Conservation (phyloP, 208 protist species). For the Acanthamoeba divionensis region DNA sequence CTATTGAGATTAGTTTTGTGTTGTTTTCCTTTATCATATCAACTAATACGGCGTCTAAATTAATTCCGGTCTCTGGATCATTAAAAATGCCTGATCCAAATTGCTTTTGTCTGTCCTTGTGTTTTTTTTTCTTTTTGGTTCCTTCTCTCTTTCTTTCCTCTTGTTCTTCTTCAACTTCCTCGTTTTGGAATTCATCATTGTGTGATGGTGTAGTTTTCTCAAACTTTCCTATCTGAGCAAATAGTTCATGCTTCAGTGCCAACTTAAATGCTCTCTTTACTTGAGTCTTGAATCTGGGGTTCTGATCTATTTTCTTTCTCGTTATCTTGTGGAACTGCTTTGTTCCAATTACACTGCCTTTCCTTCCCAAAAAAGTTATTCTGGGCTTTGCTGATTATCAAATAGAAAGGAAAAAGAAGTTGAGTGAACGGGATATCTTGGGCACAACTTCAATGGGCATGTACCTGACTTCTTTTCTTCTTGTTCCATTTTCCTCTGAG, state of each 20-base stretch:
- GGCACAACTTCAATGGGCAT: too few relatives aligned
- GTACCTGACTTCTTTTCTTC: too few relatives aligned
- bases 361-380: too few relatives aligned
- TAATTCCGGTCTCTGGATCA: not conserved
- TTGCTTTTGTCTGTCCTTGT: not conserved
- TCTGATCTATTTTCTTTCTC: too few relatives aligned
- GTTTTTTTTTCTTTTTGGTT: not conserved
- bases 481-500: not conserved
- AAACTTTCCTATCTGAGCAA: not conserved
- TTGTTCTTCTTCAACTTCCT: too few relatives aligned
- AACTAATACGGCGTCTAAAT: slow-evolving; percentile 19
- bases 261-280: not conserved
- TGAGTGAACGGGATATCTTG: too few relatives aligned
- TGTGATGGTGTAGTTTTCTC: not conserved
- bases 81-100: slow-evolving; percentile 28
- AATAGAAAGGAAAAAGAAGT: too few relatives aligned
- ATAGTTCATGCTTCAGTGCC: not conserved
- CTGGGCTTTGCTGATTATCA: too few relatives aligned
- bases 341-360: too few relatives aligned
- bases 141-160: not conserved
- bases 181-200: too few relatives aligned
- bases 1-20: not conserved
- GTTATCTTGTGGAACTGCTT: too few relatives aligned
- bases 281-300: not conserved
- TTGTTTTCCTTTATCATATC: not conserved